A percentile compares a stretch with the other conserved stretches of the same genome.
These are phyloP conservation scores for Podila epigama DNA, from an alignment of 192 early-diverging fungal species.

Conservation along the genomic window DNA sequence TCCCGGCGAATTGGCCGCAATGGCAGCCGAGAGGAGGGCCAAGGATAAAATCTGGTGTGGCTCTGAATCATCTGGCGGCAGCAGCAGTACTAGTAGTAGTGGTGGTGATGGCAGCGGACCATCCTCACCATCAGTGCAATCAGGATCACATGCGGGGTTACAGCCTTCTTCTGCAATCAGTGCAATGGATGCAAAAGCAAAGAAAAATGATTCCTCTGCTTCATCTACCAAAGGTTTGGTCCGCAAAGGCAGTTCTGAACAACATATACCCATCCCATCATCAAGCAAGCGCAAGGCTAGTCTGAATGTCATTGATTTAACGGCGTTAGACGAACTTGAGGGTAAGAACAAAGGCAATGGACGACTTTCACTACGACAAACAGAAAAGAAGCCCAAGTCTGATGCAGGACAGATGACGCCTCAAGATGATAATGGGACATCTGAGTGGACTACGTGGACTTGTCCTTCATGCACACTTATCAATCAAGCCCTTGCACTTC, in stretches of 20 bases:
- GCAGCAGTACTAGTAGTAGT: not conserved
- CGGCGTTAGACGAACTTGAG: too few relatives aligned
- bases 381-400: not conserved
- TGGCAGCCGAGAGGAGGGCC: slow-evolving; percentile 72
- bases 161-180: too few relatives aligned
- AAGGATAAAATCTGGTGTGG: slow-evolving; percentile 77
- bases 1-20: slow-evolving; percentile 67
- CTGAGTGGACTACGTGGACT: slow-evolving; percentile 48
- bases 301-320: too few relatives aligned
- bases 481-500: slow-evolving; percentile 51
- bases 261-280: too few relatives aligned
- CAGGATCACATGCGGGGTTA: slow-evolving; percentile 1
- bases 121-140: not conserved
- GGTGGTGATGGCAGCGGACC: too few relatives aligned
- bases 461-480: slow-evolving; percentile 66
- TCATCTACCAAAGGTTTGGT: too few relatives aligned
- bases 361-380: too few relatives aligned
- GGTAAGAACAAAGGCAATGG: too few relatives aligned
- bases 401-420: not conserved
- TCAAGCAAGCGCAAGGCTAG: too few relatives aligned
- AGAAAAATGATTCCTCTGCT: too few relatives aligned
- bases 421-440: not conserved
- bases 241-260: too few relatives aligned
- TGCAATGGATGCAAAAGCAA: too few relatives aligned
- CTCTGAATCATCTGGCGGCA: not conserved